Percentiles rank a stretch among this genome's conserved stretches.
Evolutionary conservation across 2,329 filamentous ascomycete species (phyloP).

Genomic region (Thielaviopsis musarum): DNA sequence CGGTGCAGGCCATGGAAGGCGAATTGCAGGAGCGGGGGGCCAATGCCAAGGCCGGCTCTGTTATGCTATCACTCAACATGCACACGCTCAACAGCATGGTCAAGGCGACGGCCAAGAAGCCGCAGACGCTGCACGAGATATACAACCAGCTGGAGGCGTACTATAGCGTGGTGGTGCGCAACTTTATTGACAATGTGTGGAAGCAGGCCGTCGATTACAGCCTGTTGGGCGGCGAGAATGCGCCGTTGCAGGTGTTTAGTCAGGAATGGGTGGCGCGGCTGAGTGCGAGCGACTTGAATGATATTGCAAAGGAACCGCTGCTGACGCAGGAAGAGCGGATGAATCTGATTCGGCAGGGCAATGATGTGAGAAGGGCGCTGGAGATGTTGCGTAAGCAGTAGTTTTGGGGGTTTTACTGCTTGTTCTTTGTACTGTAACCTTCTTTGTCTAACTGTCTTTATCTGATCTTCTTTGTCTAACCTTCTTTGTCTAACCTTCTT

Average conservation of each 20-base stretch:
- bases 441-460: too few relatives aligned
- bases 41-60: too few relatives aligned
- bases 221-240: constrained; percentile 16
- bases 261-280: constrained; percentile 19
- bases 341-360: constrained; percentile 20
- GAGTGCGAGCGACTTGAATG: constrained; percentile 14
- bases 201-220: constrained; percentile 17
- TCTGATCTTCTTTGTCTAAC: too few relatives aligned
- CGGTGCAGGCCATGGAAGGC: background rate
- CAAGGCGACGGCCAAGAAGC: constrained; percentile 4
- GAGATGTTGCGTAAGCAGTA: background rate
- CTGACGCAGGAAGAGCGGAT: constrained; percentile 23
- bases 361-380: background rate
- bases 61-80: background rate
- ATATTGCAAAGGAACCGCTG: constrained; percentile 17
- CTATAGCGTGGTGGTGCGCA: constrained; percentile 19
- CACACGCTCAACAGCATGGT: background rate
- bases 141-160: constrained; percentile 20
- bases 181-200: constrained; percentile 22
- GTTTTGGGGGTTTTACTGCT: background rate
- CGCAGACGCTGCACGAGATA: constrained; percentile 17
- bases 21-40: too few relatives aligned
- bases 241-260: constrained; percentile 18
- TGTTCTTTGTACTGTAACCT: background rate
- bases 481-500: too few relatives aligned